Conservation (phyloP, 768 basidiomycete species). For the Suillus occidentalis region DNA sequence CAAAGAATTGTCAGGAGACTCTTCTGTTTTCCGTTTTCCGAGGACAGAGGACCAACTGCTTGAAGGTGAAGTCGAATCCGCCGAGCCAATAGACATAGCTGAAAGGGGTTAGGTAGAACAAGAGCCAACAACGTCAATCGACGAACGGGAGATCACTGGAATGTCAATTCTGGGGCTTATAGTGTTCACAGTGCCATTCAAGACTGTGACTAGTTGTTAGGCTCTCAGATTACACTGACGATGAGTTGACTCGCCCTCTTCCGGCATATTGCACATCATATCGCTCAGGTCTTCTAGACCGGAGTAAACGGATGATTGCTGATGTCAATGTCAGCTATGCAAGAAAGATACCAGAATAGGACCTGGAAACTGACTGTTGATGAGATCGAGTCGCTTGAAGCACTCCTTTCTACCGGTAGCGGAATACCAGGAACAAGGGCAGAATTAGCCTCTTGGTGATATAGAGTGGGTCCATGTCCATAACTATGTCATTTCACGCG, state of each 20-base stretch:
- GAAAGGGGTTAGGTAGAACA: not conserved
- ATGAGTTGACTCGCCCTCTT: conserved; percentile 5
- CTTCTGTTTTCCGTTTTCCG: conserved; percentile 15
- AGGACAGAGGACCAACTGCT: conserved; percentile 6
- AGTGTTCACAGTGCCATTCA: not conserved
- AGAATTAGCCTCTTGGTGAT: not conserved
- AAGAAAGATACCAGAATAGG: not conserved
- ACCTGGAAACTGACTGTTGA: conserved; percentile 9
- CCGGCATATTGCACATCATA: conserved; percentile 11
- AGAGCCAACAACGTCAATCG: too few species aligned
- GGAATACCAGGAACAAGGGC: not conserved
- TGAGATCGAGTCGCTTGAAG: conserved; percentile 7
- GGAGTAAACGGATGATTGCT: conserved; percentile 13
- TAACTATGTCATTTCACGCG: not conserved
- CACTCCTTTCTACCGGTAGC: not conserved
- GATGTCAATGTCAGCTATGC: not conserved
- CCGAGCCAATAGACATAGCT: not conserved
- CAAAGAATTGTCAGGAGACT: not conserved
- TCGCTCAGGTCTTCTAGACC: conserved; percentile 15
- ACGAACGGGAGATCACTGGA: not conserved
- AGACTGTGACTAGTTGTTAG: not conserved
- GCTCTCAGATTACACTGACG: not conserved
- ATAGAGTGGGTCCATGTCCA: not conserved
- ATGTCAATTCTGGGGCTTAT: not conserved
- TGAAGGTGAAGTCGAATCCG: conserved; percentile 14